Conservation (phyloP, 108 stramenopile genomes). For the Cyclostephanos invisitatus region DNA sequence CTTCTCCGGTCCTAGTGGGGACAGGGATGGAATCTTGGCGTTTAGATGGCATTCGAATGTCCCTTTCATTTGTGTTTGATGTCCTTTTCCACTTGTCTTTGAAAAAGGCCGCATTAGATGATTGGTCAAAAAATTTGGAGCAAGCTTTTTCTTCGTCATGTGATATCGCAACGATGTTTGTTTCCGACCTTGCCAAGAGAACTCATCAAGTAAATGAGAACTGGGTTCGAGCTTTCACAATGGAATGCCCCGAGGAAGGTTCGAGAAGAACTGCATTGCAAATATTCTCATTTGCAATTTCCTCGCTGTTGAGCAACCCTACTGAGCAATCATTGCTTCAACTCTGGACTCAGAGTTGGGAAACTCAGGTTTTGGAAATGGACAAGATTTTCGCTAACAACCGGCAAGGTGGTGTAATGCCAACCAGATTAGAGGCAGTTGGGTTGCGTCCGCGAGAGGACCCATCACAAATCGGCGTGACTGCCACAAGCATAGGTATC, state of each 20-base stretch:
- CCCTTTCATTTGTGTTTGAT: conserved; percentile 74
- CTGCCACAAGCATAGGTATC: conserved; percentile 65
- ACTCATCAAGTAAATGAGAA: conserved; percentile 62
- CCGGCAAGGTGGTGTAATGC: conserved; percentile 41
- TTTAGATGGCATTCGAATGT: conserved; percentile 52
- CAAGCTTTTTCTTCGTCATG: conserved; percentile 51
- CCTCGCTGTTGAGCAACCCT: conserved; percentile 43
- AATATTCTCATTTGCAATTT: conserved; percentile 63
- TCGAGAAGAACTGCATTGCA: conserved; percentile 66
- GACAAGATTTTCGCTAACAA: conserved; percentile 9
- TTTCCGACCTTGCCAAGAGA: conserved; percentile 64
- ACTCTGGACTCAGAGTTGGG: conserved; percentile 68
- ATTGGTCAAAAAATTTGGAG: conserved; percentile 65
- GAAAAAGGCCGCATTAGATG: conserved; percentile 46
- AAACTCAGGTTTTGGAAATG: conserved; percentile 39
- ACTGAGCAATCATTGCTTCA: conserved; percentile 57
- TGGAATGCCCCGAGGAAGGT: conserved; percentile 74
- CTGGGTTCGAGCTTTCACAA: conserved; percentile 78
- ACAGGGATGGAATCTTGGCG: conserved; percentile 52
- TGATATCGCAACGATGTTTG: conserved; percentile 51
- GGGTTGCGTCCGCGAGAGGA: conserved; percentile 39
- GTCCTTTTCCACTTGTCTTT: conserved; percentile 71
- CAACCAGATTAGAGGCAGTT: conserved; percentile 29
- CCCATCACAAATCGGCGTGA: conserved; percentile 25
- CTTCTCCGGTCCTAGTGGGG: conserved; percentile 14